Conservation (phyloP, 768 basidiomycete genomes). For the Coprinopsis cinerea region DNA sequence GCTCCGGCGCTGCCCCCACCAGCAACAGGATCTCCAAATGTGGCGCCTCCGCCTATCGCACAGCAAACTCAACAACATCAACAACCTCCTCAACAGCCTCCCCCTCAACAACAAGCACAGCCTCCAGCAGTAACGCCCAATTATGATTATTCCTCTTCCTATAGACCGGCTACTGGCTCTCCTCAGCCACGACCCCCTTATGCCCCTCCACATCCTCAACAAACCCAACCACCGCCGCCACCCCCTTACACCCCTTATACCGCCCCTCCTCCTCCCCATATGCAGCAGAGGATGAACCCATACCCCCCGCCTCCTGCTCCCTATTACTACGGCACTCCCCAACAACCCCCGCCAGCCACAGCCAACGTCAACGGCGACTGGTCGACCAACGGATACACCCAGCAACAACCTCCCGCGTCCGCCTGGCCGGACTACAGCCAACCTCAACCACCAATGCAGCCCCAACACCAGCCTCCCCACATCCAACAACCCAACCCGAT, state of each 20-base stretch:
- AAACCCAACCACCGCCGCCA: slow-evolving; percentile 4
- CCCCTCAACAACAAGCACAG: slow-evolving; percentile 19
- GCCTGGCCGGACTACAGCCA: slow-evolving; percentile 17
- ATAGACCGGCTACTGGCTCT: slow-evolving; percentile 7
- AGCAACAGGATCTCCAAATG: slow-evolving; percentile 12
- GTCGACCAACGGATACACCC: slow-evolving; percentile 17
- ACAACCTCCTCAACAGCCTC: slow-evolving; percentile 17
- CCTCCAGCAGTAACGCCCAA: slow-evolving; percentile 13
- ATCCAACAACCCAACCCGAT: slow-evolving; percentile 8
- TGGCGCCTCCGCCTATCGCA: slow-evolving; percentile 15
- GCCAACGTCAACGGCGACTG: slow-evolving; percentile 15
- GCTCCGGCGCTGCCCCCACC: slow-evolving; percentile 10
- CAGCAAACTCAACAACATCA: slow-evolving; percentile 6
- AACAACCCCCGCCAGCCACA: slow-evolving; percentile 13
- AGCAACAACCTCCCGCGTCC: slow-evolving; percentile 6
- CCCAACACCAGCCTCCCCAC: slow-evolving; percentile 14
- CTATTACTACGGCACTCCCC: slow-evolving; percentile 13
- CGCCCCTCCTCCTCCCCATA: slow-evolving; percentile 19
- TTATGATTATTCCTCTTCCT: slow-evolving; percentile 7
- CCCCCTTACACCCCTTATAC: slow-evolving; percentile 8
- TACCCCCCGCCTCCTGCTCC: slow-evolving; percentile 20
- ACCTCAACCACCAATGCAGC: slow-evolving; percentile 15
- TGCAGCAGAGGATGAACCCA: slow-evolving; percentile 16
- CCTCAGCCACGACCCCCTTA: slow-evolving; percentile 8
- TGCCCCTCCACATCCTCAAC: slow-evolving; percentile 16